Percentiles rank a stretch among this genome's conserved stretches.
phyloP scores from a whole-genome alignment of 495 filamentous ascomycete species.

The Talaromyces trachyspermus region DNA sequence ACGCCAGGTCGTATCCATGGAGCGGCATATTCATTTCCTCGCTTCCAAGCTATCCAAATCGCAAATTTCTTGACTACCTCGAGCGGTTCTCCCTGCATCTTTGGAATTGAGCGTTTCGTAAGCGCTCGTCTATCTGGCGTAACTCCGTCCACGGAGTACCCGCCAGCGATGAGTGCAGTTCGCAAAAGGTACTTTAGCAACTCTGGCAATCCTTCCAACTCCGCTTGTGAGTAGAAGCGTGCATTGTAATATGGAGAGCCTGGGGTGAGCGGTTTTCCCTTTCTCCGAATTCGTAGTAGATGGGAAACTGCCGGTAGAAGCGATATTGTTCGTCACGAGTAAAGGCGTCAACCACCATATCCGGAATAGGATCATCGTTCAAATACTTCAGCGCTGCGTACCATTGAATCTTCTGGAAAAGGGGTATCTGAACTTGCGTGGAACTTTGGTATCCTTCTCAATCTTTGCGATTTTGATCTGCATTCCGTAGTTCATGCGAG shows the following conservation, averaged over 20 bases:
- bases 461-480: conserved; percentile 65
- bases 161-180: conserved; percentile 60
- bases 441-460: conserved; percentile 66
- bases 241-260: conserved; percentile 47
- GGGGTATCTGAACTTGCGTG: conserved; percentile 63
- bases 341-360: conserved; percentile 48
- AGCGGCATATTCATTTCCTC: conserved; percentile 60
- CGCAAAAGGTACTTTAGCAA: conserved; percentile 58
- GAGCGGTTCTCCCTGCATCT: conserved; percentile 54
- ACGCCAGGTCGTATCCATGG: conserved; percentile 53
- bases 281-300: conserved; percentile 53
- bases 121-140: conserved; percentile 49
- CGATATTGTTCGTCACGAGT: conserved; percentile 43
- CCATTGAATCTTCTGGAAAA: conserved; percentile 74
- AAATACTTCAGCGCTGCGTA: conserved; percentile 61
- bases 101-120: conserved; percentile 58
- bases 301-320: conserved; percentile 47
- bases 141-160: conserved; percentile 53
- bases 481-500: conserved; percentile 61
- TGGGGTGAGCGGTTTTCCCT: conserved; percentile 40
- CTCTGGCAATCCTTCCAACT: conserved; percentile 60
- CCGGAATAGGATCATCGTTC: conserved; percentile 57
- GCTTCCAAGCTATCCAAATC: conserved; percentile 69
- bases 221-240: conserved; percentile 59
- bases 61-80: conserved; percentile 56